Conservation (phyloP, 306 rosid genomes). For the Erythrophleum fordii region DNA sequence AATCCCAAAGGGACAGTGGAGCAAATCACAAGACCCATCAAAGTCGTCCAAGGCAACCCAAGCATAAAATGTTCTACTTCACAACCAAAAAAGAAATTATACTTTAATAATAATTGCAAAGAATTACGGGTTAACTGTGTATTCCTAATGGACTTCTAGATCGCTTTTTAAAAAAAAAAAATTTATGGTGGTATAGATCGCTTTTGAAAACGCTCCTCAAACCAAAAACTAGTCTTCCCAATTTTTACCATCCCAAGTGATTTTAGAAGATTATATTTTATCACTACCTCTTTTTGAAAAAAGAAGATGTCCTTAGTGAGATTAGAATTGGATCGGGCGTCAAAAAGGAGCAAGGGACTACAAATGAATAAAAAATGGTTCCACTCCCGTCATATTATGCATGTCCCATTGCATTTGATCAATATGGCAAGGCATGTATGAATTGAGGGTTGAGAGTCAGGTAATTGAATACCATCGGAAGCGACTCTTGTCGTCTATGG, state of each 20-base stretch:
- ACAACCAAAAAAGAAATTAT: too few relatives aligned
- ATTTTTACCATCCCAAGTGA: not conserved
- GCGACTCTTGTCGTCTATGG: slow-evolving; percentile 2
- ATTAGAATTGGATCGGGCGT: not conserved
- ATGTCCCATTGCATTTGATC: not conserved
- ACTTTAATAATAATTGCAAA: not conserved
- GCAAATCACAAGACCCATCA: too few relatives aligned
- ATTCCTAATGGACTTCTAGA: too few relatives aligned
- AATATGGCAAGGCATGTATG: not conserved
- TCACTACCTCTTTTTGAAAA: too few relatives aligned
- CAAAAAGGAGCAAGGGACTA: too few relatives aligned
- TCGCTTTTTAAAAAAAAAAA: too few relatives aligned
- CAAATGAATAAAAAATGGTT: not conserved
- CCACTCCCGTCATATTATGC: not conserved
- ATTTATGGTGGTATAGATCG: not conserved
- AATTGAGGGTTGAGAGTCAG: slow-evolving; percentile 23
- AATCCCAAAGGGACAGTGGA: too few relatives aligned
- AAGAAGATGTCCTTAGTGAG: not conserved
- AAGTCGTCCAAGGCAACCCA: too few relatives aligned
- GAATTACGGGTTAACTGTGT: not conserved
- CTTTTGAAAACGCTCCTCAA: too few relatives aligned
- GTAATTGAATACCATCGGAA: slow-evolving; percentile 20
- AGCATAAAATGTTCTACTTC: too few relatives aligned
- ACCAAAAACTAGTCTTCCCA: not conserved
- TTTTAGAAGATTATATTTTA: not conserved